Evolutionary conservation across 768 basidiomycete species (phyloP), one percentile per base, ranked within the genome.

Genomic region (Ramaria rubella): DNA sequence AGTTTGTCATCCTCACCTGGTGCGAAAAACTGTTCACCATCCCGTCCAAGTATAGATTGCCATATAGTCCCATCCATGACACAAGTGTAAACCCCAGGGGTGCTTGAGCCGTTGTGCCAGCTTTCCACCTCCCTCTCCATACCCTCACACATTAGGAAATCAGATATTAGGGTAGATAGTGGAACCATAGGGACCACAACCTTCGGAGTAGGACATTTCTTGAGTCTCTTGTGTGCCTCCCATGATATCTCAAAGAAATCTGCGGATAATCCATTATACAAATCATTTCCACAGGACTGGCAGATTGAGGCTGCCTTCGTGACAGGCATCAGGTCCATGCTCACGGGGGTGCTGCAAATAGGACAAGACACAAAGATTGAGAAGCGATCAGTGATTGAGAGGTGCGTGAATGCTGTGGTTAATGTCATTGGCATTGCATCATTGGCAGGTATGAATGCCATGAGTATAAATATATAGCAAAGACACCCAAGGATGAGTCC

Each of bases 11-110:
- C 55, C 7, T 61, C 56, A 3, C 56, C 55, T 3, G 11, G n/a
- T 12, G 15, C 12, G 49, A 73, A 74, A 56, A 74, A 74, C 0
- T 53, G 52, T 0, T n/a, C 45, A 1, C 66, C 67, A 58, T 70
- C 67, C n/a, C n/a, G n/a, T n/a, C n/a, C n/a, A n/a, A n/a, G n/a
- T n/a, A n/a, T n/a, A n/a, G n/a, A n/a, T n/a, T n/a, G n/a, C n/a
- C n/a, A n/a, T n/a, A n/a, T n/a, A n/a, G n/a, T n/a, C n/a, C n/a
- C n/a, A n/a, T n/a, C n/a, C n/a, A n/a, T n/a, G n/a, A n/a, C n/a
- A n/a, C n/a, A n/a, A n/a, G n/a, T n/a, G n/a, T n/a, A n/a, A n/a
- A n/a, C n/a, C n/a, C n/a, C n/a, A 0, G n/a, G n/a, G 59, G 63
- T 2, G 61, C 67, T 15, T 50, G 50, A 0, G 73, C 52, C n/a